These are phyloP conservation scores for Cubamyces sp. DNA, from an alignment of 768 basidiomycete species.

Conservation along the genomic window DNA sequence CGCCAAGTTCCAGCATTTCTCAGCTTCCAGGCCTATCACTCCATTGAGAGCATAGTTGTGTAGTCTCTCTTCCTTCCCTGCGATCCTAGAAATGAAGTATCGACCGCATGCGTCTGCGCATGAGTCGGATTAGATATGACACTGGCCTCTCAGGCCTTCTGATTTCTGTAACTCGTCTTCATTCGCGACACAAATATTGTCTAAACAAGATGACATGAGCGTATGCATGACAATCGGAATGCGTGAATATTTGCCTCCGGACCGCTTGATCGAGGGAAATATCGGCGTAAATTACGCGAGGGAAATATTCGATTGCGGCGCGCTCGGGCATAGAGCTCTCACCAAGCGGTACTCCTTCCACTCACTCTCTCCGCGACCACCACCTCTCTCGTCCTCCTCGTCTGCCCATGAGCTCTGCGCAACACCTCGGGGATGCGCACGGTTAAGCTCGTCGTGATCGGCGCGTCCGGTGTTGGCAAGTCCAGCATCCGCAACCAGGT, in stretches of 20 bases:
- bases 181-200: no score
- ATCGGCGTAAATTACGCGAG: constrained; percentile 3
- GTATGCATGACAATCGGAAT: neutral
- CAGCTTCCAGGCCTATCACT: no score
- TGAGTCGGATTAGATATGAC: no score
- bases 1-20: no score
- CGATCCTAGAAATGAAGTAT: no score
- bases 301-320: constrained; percentile 1
- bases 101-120: no score
- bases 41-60: no score
- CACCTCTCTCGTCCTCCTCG: neutral
- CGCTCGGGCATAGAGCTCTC: neutral
- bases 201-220: neutral
- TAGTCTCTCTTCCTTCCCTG: no score
- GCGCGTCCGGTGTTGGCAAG: constrained; percentile 85
- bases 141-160: no score
- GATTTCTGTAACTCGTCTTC: no score
- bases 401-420: constrained; percentile 20
- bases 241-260: no score
- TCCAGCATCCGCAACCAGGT: constrained; percentile 79
- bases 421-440: constrained; percentile 54
- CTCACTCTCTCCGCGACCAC: neutral
- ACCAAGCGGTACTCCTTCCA: neutral
- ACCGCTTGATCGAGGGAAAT: no score
- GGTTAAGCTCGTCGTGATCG: constrained; percentile 82